These are phyloP conservation scores for Ettlia oleoabundans DNA, from an alignment of 139 green algal species.

Conservation along the genomic window DNA sequence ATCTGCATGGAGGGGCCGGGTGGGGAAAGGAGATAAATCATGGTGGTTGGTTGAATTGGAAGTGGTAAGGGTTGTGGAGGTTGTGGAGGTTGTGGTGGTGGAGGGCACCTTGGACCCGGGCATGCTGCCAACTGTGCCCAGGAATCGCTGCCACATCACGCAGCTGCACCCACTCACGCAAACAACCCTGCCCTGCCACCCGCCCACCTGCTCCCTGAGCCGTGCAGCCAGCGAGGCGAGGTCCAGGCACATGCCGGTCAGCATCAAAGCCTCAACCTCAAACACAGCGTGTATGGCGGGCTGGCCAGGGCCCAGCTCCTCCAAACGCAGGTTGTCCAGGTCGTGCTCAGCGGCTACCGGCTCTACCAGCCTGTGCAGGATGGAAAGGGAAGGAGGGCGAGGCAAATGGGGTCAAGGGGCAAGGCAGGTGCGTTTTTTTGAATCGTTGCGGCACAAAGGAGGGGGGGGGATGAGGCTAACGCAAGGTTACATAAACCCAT, in stretches of 20 bases:
- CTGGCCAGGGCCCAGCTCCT: conserved; percentile 57
- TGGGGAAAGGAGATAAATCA: background rate
- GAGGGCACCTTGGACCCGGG: background rate
- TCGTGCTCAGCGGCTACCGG: conserved; percentile 72
- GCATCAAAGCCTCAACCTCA: conserved; percentile 93
- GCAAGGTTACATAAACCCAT: too few relatives aligned
- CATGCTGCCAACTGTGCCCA: background rate
- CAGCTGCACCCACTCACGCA: background rate
- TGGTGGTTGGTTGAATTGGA: too few relatives aligned
- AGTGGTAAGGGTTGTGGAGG: too few relatives aligned
- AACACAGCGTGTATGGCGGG: conserved; percentile 73
- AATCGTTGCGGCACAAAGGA: too few relatives aligned
- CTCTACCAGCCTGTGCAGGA: conserved; percentile 77
- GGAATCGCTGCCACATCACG: background rate
- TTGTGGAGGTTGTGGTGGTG: too few relatives aligned
- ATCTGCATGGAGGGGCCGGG: conserved; percentile 49
- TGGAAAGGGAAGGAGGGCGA: background rate
- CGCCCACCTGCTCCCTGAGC: conserved; percentile 38
- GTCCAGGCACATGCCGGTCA: conserved; percentile 89
- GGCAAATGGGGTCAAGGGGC: too few relatives aligned
- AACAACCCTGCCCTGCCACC: background rate
- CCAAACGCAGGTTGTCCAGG: conserved; percentile 93
- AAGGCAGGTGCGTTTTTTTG: too few relatives aligned
- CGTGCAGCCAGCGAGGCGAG: conserved; percentile 33
- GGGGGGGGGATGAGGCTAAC: too few relatives aligned